Evolutionary conservation across 2,329 filamentous ascomycete species (phyloP), one percentile per base, ranked within the genome.

Genomic region (Thermomyces lanuginosus): DNA sequence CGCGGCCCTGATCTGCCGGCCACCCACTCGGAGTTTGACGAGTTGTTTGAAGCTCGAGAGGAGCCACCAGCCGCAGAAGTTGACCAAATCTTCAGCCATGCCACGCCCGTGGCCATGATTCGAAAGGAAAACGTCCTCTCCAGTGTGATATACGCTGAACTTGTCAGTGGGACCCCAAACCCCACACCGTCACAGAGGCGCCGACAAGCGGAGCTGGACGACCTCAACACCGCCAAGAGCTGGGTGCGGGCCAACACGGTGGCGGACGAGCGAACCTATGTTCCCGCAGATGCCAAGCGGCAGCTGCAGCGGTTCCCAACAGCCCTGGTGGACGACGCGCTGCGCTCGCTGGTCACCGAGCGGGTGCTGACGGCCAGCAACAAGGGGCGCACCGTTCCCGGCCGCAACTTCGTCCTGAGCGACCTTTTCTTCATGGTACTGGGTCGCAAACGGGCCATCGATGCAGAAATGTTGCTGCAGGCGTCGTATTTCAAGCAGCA

Each of bases 211-310:
- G 36, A 46, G 8, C 31, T 44, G 8, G 33, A 41, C 10, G 38
- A 41, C 7, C 35, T 57, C 3, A 48, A 54, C 3, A 39, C 49
- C 5, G 56, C 52, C 19, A 61, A 58, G 40, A 51, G 51, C n/a
- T 64, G 56, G 56, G 49, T 61, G 23, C 53, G 60, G 8, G 56
- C 61, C 11, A 62, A 61, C 21, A 40, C 61, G 15, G 41, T 60
- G 17, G 58, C 60, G 0, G 45, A 52, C 2, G 50, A 59, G 24
- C 46, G 53, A 11, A 45, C 40, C 2, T 64, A 61, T 35, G 36
- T 51, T 19, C 37, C 55, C 1, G 30, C 29, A 3, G 41, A 51
- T n/a, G 58, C 60, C 29, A 32, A 41, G 11, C 18, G 49, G 36
- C 39, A 46, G 30, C 36, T 58, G 7, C 36, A 35, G 5, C 36